Percentiles rank a stretch among this genome's conserved stretches.
Conservation (phyloP, 768 basidiomycete genomes). For the Heimioporus sp. region DNA sequence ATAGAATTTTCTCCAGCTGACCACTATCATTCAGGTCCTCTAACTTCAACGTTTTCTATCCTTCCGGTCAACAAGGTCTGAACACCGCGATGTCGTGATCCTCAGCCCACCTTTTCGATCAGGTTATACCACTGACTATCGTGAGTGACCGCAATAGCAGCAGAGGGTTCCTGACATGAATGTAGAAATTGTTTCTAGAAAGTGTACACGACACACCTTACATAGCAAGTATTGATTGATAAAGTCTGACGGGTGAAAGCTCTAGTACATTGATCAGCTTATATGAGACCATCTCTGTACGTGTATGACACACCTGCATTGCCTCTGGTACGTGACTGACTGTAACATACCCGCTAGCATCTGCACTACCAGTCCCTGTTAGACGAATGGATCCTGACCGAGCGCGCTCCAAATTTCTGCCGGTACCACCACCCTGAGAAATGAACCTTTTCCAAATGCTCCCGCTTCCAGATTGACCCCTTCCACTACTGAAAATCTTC, state of each 20-base stretch:
- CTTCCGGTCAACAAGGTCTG: background rate
- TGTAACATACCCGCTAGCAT: no score
- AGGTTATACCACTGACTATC: conserved; percentile 13
- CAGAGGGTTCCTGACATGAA: conserved; percentile 4
- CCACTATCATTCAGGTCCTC: conserved; percentile 3
- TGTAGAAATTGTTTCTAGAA: background rate
- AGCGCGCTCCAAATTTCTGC: no score
- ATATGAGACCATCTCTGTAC: no score
- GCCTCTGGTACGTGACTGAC: no score
- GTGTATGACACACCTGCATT: no score
- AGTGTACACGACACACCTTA: background rate
- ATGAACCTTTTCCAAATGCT: no score
- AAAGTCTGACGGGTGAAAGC: conserved; percentile 12
- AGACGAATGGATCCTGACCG: no score
- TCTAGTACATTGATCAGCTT: background rate
- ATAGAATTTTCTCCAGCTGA: background rate
- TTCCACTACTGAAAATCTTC: no score
- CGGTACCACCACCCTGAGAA: no score
- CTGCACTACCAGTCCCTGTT: background rate
- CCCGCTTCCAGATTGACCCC: no score
- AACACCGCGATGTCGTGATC: background rate
- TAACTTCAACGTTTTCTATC: conserved; percentile 4
- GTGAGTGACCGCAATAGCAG: conserved; percentile 9
- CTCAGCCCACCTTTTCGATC: conserved; percentile 5
- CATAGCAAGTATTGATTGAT: conserved; percentile 12